Conservation (phyloP, 768 basidiomycete genomes). For the Mycena albidolilacea region DNA sequence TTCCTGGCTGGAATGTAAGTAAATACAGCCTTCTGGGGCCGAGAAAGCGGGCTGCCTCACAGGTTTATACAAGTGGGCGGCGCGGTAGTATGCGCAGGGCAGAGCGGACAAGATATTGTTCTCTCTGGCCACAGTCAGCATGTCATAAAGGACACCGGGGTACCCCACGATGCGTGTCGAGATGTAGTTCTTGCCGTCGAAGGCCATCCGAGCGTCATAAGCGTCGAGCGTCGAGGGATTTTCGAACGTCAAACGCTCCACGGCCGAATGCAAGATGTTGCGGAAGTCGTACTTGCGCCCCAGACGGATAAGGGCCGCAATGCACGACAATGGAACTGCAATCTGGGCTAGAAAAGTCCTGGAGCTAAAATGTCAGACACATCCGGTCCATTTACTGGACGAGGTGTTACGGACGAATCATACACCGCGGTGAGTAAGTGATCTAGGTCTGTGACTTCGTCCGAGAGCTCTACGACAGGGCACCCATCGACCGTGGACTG, state of each 20-base stretch:
- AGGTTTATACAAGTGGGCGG: background rate
- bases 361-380: too few species aligned
- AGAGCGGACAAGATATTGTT: constrained; percentile 3
- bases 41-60: background rate
- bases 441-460: constrained; percentile 11
- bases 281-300: constrained; percentile 13
- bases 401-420: constrained; percentile 10
- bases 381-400: background rate
- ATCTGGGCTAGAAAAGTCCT: constrained; percentile 9
- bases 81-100: constrained; percentile 10
- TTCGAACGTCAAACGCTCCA: constrained; percentile 20
- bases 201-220: background rate
- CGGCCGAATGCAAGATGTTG: background rate
- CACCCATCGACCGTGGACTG: too few species aligned
- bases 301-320: constrained; percentile 7
- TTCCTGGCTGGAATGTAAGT: background rate
- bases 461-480: constrained; percentile 22
- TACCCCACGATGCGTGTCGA: background rate
- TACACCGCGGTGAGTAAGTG: constrained; percentile 22
- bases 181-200: background rate
- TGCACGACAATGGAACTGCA: background rate
- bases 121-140: constrained; percentile 7
- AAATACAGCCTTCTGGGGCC: background rate
- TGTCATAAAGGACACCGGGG: background rate
- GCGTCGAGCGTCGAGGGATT: constrained; percentile 21